These are phyloP conservation scores for Ricinus communis DNA, from an alignment of 345 rosid genomes.

Conservation along the genomic window DNA sequence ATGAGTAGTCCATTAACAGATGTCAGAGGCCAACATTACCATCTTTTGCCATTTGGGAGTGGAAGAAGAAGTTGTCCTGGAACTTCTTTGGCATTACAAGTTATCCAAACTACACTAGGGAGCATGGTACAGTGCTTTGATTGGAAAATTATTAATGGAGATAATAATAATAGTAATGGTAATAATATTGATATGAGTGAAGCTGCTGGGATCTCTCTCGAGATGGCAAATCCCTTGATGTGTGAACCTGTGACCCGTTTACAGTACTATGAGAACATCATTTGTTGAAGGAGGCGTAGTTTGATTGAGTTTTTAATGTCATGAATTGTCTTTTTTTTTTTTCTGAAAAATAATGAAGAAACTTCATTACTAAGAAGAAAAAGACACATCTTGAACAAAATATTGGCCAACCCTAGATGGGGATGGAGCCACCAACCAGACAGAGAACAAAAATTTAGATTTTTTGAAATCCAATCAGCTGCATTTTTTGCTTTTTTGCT, in stretches of 20 bases:
- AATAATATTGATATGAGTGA: neutral
- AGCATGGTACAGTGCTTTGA: conserved; percentile 33
- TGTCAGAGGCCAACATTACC: conserved; percentile 21
- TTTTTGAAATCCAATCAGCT: too few species aligned
- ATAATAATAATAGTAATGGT: conserved; percentile 22
- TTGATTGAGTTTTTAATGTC: too few species aligned
- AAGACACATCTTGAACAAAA: too few species aligned
- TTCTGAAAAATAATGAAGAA: too few species aligned
- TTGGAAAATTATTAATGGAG: conserved; percentile 25
- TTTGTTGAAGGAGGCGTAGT: neutral
- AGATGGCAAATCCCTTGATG: neutral
- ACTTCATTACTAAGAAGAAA: too few species aligned
- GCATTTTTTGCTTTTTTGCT: too few species aligned
- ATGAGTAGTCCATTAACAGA: neutral
- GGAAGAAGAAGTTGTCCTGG: conserved; percentile 60
- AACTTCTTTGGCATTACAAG: conserved; percentile 24
- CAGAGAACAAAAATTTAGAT: too few species aligned
- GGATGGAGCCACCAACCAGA: too few species aligned
- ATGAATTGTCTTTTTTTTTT: too few species aligned
- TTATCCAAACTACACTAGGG: conserved; percentile 27
- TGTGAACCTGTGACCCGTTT: neutral
- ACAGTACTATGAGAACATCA: neutral
- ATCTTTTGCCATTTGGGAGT: conserved; percentile 48
- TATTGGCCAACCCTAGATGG: too few species aligned
- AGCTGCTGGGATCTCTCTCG: conserved; percentile 9